Base-by-base conservation (phyloP, 2,329 filamentous ascomycete species). In the Apiospora malaysiana region DNA sequence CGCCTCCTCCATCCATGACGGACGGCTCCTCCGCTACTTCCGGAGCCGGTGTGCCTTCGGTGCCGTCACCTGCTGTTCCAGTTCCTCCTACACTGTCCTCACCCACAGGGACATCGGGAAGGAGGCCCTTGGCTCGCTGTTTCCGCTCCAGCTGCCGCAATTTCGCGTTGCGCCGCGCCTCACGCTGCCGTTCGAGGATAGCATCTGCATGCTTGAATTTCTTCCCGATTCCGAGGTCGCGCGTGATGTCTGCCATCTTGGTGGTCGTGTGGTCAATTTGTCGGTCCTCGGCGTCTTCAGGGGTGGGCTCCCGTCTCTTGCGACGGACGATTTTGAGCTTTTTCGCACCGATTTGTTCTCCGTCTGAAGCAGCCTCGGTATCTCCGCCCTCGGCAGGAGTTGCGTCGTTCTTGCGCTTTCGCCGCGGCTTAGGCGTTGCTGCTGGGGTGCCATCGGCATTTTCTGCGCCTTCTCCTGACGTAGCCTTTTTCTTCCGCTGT, bases 181-280 rank as follows among this genome's bases (percentile, higher is more conserved):
- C 82, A 68, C 87, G 83, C 81, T 93, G 88, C 59, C 93, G 89
- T 74, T 91, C 86, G 56, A 90, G 89, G 75, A 96, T 90, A 76
- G 92, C 90, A 76, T 91, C 89, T 75, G 94, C 92, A 3, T 91
- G 88, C 76, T 90, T 91, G 70, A 94, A 95, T 72, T 92, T 90
- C 79, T 92, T 93, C 71, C 93, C 93, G 70, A 92, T 91, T 27
- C 87, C 86, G 69, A 92, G 83, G 76, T 94, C 92, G 72, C 87
- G 89, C 68, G 90, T 93, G 3, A 96, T 82, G 71, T 94, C 92
- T 59, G 86, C 88, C 90, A 96, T 94, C 69, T 89, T 93, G 37
- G 93, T 86, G 4, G 86, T 87, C 32, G 87, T 87, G 27, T 89
- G 84, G 77, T 94, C 91, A 70, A 95, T 90, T 73, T 87, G 80